Evolutionary conservation across 2,329 filamentous ascomycete species (phyloP).

Genomic region (Boeremia exigua): DNA sequence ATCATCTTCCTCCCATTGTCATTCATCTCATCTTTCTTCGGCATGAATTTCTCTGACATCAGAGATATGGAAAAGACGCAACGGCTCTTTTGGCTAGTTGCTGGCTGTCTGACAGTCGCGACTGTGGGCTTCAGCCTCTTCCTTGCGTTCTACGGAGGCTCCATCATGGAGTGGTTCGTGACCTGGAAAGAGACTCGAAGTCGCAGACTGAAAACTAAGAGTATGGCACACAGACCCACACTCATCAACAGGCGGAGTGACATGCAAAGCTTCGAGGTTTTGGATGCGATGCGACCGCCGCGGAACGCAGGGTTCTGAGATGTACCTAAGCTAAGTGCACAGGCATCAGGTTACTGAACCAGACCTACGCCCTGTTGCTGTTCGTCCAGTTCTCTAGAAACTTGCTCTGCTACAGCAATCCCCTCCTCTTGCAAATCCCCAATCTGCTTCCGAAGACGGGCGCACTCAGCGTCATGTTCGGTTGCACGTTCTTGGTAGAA

Average conservation of each 20-base stretch:
- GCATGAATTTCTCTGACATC: constrained; percentile 53
- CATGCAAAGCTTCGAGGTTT: constrained; percentile 32
- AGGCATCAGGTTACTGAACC: not conserved
- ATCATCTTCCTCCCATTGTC: constrained; percentile 54
- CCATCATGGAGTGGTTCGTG: constrained; percentile 45
- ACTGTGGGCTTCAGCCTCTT: constrained; percentile 49
- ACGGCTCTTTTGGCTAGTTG: constrained; percentile 50
- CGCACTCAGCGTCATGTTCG: too few species aligned
- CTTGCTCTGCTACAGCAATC: too few species aligned
- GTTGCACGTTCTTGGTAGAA: too few species aligned
- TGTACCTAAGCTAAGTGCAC: not conserved
- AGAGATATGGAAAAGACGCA: constrained; percentile 49
- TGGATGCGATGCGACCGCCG: constrained; percentile 17
- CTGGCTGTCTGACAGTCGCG: constrained; percentile 46
- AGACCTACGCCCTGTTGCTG: too few species aligned
- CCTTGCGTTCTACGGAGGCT: constrained; percentile 51
- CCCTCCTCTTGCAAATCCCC: too few species aligned
- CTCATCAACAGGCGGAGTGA: constrained; percentile 7
- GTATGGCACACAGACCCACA: constrained; percentile 1
- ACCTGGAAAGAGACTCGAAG: constrained; percentile 44
- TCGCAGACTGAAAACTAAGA: constrained; percentile 20
- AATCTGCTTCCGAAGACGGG: too few species aligned
- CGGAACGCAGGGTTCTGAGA: not conserved
- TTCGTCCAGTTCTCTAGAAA: too few species aligned
- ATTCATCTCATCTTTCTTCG: constrained; percentile 53